A percentile compares a stretch with the other conserved stretches of the same genome.
Conservation (phyloP, 1,284 basidiomycete genomes). For the Tylopilus orsonianus region DNA sequence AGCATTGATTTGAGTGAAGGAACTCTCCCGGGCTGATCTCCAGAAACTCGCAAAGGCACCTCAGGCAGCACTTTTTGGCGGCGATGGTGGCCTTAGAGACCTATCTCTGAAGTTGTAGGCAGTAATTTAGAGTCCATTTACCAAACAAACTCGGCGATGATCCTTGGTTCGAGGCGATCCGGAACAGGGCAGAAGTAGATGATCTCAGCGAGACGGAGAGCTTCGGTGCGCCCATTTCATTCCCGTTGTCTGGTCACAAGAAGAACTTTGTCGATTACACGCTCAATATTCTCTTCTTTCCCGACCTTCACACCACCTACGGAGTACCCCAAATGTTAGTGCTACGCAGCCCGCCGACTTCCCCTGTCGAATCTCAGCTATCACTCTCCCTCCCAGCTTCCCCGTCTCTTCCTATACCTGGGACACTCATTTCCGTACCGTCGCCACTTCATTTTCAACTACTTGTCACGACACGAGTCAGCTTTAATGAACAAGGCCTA, state of each 20-base stretch:
- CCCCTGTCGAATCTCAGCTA: conserved; percentile 31
- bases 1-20: conserved; percentile 11
- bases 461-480: conserved; percentile 64
- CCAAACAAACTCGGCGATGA: conserved; percentile 25
- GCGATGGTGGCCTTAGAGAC: no score
- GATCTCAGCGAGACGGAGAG: conserved; percentile 74
- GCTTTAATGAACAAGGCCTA: conserved; percentile 75
- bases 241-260: conserved; percentile 48
- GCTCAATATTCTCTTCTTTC: conserved; percentile 55
- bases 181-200: conserved; percentile 70
- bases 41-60: conserved; percentile 33
- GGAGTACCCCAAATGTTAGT: conserved; percentile 23
- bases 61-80: no score
- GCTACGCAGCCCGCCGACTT: conserved; percentile 38
- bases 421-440: conserved; percentile 54
- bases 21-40: conserved; percentile 23
- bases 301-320: conserved; percentile 39
- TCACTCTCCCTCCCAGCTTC: conserved; percentile 29
- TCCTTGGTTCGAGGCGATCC: conserved; percentile 56
- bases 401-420: conserved; percentile 50
- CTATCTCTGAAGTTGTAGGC: no score
- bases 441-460: conserved; percentile 71
- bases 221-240: conserved; percentile 55
- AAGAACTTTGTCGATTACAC: conserved; percentile 72
- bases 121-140: conserved; percentile 49